Base-by-base conservation (phyloP, 2,329 filamentous ascomycete genomes). In the Hymenoscyphus fraxineus region DNA sequence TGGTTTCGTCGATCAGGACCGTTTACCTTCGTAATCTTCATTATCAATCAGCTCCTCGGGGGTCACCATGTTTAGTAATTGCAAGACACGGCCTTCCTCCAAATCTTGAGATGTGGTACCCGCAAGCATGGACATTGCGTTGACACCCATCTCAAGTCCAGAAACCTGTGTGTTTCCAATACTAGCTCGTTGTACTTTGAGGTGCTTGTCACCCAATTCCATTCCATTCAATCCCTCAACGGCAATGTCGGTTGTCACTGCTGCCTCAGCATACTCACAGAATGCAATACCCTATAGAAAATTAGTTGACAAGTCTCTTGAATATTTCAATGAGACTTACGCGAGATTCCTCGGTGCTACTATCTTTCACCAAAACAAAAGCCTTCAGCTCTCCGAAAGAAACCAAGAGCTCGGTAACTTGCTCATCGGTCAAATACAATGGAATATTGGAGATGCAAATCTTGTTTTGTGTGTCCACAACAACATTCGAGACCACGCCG, bases 21-120 rank as follows among this genome's bases (percentile, higher is more conserved):
- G 64, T 81, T 74, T 83, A 93, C 94, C 94, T 79, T 97, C 91
- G 74, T 97, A 98, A 74, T 99, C 95, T 41, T 98, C 93, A 60
- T 88, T 88, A 75, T 98, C 93, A 78, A 97, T 87, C 31, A 99
- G 81, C 78, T 99, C 95, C 72, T 99, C 95, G 0, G 93, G 84
- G 0, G 95, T 99, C 41, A 99, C 94, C 95, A 99, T 99, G 81
- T 99, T 99, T 74, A 99, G 85, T 67, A 99, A 81, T 78, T 97
- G 94, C 66, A 99, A 77, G 16, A 99, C 94, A 63, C 91, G 86
- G 69, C 91, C 91, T 66, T 89, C 87, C 71, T 96, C 93, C 40
- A 90, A 82, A 66, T 93, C 90, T 63, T 84, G 84, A 44, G 91
- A 90, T 2, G 88, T 92, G 22, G 95, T 96, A 64, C 94, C 93